Evolutionary conservation across 192 early-diverging fungal genomes (phyloP), one percentile per base, ranked within the genome.

Genomic region (Coemansia sp.): DNA sequence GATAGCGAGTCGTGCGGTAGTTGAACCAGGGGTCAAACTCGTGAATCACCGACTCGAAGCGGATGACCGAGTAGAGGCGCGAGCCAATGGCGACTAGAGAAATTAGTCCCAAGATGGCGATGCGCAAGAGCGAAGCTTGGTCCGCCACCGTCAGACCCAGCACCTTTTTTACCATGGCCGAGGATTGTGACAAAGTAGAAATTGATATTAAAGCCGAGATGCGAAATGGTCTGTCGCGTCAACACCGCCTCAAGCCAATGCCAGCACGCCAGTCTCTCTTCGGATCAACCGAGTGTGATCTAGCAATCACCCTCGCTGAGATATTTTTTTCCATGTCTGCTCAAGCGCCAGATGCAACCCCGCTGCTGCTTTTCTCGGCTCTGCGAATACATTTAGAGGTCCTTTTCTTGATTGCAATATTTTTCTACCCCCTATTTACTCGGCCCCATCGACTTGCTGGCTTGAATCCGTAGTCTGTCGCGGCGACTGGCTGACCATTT

Each of bases 21-120:
- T 98, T 99, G 85, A 98, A 98, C 94, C 93, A 99, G 31, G 98
- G 98, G 77, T 99, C 98, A 75, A 99, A 99, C 77, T 99, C 98
- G 86, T 99, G 98, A 80, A 99, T 99, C 61, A 99, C 92, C 63
- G 90, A 92, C 78, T 99, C 98, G 74, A 95, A 99, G 21, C 96
- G 91, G 61, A 99, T 87, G 57, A 99, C 94, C 66, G 95, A 96
- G 82, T 99, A 99, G 52, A 99, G 85, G 59, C 96, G 93, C 63
- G 91, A 91, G 21, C 92, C 85, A 67, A 99, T 90, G 21, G 95
- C 93, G 20, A 95, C 88, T 4, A 90, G 59, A 25, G 90, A 90
- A 61, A 99, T 95, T 34, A 96, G 86, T 33, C 88, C 88, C 36
- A 99, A 89, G 62, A 99, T 95, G 45, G 88, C 84, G 35, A 93